A percentile compares a stretch with the other conserved stretches of the same genome.
These are phyloP conservation scores for Cordyceps javanica DNA, from an alignment of 2,329 filamentous ascomycete genomes.

Conservation along the genomic window DNA sequence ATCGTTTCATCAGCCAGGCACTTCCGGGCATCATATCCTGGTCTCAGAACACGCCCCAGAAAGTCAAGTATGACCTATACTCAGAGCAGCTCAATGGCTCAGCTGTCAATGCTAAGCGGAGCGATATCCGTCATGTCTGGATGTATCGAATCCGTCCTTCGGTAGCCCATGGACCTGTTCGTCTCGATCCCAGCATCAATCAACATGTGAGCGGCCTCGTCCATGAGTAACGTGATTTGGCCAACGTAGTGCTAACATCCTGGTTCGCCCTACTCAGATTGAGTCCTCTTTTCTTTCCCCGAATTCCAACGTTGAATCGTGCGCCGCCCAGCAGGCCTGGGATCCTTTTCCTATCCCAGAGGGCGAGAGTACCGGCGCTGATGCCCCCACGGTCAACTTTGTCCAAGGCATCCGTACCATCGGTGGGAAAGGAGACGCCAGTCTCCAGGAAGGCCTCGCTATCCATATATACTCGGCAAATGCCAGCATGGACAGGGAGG, in stretches of 20 bases:
- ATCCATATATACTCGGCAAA: conserved; percentile 43
- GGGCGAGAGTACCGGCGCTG: background rate
- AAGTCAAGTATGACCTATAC: conserved; percentile 34
- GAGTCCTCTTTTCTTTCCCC: conserved; percentile 39
- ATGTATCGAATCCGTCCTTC: conserved; percentile 29
- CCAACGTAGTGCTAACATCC: background rate
- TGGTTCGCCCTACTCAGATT: conserved; percentile 16
- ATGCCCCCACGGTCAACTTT: conserved; percentile 41
- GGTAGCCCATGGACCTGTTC: conserved; percentile 23
- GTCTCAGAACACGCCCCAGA: conserved; percentile 40
- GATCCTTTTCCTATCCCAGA: conserved; percentile 32
- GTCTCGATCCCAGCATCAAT: conserved; percentile 21
- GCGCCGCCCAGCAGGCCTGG: conserved; percentile 43
- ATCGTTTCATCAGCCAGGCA: conserved; percentile 42
- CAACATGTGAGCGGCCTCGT: conserved; percentile 17
- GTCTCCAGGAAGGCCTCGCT: conserved; percentile 41
- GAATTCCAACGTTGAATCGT: conserved; percentile 39
- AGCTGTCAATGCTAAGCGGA: conserved; percentile 26
- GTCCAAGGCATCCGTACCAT: conserved; percentile 42
- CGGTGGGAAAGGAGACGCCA: conserved; percentile 43
- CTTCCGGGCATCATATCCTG: conserved; percentile 38
- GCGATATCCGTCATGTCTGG: conserved; percentile 27
- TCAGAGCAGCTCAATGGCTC: conserved; percentile 43
- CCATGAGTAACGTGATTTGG: background rate
- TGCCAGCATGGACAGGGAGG: conserved; percentile 38